phyloP scores from a whole-genome alignment of 2,329 filamentous ascomycete genomes.

The Pleurostoma richardsiae region DNA sequence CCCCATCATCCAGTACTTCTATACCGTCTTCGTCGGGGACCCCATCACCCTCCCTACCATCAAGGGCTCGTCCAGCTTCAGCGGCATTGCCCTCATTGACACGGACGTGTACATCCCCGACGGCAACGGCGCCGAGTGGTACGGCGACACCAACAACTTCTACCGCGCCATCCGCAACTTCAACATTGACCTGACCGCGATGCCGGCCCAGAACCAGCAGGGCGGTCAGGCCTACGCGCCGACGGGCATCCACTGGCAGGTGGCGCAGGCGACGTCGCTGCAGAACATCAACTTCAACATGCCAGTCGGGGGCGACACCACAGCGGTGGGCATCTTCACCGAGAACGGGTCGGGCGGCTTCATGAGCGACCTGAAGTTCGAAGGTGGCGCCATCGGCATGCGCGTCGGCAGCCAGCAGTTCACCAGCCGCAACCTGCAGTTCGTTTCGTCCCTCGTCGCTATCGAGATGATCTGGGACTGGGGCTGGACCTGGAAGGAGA shows the following conservation, averaged over 20 bases:
- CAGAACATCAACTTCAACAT: not conserved
- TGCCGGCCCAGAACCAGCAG: not conserved
- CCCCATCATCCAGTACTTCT: constrained; percentile 64
- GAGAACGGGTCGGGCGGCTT: constrained; percentile 6
- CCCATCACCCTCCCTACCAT: constrained; percentile 22
- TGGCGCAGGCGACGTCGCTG: not conserved
- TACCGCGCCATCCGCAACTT: constrained; percentile 7
- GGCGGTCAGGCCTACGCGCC: not conserved
- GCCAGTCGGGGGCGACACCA: not conserved
- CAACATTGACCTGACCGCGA: constrained; percentile 3
- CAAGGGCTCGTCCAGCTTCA: not conserved
- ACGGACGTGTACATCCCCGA: constrained; percentile 1
- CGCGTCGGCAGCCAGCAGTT: constrained; percentile 14
- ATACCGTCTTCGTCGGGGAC: constrained; percentile 67
- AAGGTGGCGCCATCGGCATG: constrained; percentile 13
- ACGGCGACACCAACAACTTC: constrained; percentile 8
- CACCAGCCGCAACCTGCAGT: constrained; percentile 52
- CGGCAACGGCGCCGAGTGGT: constrained; percentile 4
- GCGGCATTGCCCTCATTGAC: constrained; percentile 2
- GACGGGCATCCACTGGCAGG: constrained; percentile 1
- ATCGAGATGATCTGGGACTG: constrained; percentile 56
- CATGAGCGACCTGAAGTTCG: not conserved
- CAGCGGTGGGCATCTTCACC: constrained; percentile 4
- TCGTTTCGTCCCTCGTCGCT: constrained; percentile 43
- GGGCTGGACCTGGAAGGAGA: constrained; percentile 32